phyloP scores from a whole-genome alignment of 1,139 yeast genomes.

The Candida frijolesensis region DNA sequence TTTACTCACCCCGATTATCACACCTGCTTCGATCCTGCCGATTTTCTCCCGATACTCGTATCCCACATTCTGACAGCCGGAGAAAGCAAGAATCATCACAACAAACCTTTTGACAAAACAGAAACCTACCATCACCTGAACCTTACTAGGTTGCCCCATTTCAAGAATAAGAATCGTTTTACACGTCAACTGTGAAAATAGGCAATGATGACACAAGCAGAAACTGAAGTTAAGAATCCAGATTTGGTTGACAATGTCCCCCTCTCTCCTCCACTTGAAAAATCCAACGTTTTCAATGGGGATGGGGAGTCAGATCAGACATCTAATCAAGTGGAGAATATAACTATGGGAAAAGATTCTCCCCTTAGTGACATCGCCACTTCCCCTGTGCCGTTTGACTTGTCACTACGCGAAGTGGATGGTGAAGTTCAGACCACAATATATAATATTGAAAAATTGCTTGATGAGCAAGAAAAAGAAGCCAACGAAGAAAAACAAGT shows the following conservation, averaged over 20 bases:
- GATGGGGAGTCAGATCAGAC: slow-evolving; percentile 9
- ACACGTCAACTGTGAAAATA: neutral
- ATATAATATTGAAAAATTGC: slow-evolving; percentile 5
- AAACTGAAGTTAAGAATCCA: slow-evolving; percentile 6
- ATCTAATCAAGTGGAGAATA: slow-evolving; percentile 8
- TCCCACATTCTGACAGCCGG: slow-evolving; percentile 3
- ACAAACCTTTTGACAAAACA: neutral
- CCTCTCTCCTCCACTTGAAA: slow-evolving; percentile 5
- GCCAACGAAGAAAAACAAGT: neutral
- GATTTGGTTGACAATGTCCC: slow-evolving; percentile 6
- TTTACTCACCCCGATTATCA: neutral
- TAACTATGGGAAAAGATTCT: slow-evolving; percentile 25
- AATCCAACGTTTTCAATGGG: neutral
- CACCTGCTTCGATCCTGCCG: neutral
- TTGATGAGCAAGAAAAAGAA: slow-evolving; percentile 6
- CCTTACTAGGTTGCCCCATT: neutral
- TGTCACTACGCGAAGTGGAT: slow-evolving; percentile 13
- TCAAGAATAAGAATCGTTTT: neutral
- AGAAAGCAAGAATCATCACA: neutral
- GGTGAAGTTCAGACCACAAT: slow-evolving; percentile 9
- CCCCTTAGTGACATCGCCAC: slow-evolving; percentile 46
- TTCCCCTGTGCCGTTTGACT: slow-evolving; percentile 41
- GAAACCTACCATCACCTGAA: neutral
- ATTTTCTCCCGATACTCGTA: slow-evolving; percentile 1
- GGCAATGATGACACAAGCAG: slow-evolving; percentile 7